Evolutionary conservation across 2,329 filamentous ascomycete species (phyloP), one percentile per base, ranked within the genome.

Genomic region (Conoideocrella luteorostrata): DNA sequence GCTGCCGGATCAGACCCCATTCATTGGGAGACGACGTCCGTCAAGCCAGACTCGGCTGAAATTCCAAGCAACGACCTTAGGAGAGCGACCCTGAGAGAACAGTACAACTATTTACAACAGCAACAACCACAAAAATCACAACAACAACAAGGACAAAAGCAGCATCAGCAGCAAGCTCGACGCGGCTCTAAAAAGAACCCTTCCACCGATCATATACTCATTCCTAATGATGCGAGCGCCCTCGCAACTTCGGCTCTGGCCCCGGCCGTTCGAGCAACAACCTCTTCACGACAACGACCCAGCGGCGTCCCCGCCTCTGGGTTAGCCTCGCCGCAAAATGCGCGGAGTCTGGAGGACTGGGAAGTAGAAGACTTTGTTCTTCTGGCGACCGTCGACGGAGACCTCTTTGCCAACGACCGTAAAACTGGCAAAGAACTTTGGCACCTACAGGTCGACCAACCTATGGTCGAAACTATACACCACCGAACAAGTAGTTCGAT

Each of bases 341-440:
- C 89, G 90, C 90, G 91, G 82, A 94, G 85, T 77, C 77, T 97
- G 79, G 85, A 90, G 80, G 91, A 96, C 73, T 97, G 91, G 91
- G 88, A 96, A 86, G 90, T 96, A 72, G 91, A 97, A 87, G 90
- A 97, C 76, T 95, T 96, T 80, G 87, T 97, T 72, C 88, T 98
- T 75, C 77, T 98, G 86, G 91, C 93, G 87, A 97, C 93, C 79
- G 87, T 97, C 80, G 90, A 97, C 76, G 93, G 93, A 76, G 87
- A 88, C 64, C 80, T 97, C 59, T 87, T 95, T 71, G 90, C 91
- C 64, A 82, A 82, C 66, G 88, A 96, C 71, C 81, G 93, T 58
- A 86, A 84, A 62, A 93, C 86, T 41, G 93, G 93, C 56, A 77
- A 83, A 50, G 77, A 85, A 55, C 84, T 83, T 61, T 97, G 93